Conservation (phyloP, 768 basidiomycete species). For the Filobasidium wieringae region DNA sequence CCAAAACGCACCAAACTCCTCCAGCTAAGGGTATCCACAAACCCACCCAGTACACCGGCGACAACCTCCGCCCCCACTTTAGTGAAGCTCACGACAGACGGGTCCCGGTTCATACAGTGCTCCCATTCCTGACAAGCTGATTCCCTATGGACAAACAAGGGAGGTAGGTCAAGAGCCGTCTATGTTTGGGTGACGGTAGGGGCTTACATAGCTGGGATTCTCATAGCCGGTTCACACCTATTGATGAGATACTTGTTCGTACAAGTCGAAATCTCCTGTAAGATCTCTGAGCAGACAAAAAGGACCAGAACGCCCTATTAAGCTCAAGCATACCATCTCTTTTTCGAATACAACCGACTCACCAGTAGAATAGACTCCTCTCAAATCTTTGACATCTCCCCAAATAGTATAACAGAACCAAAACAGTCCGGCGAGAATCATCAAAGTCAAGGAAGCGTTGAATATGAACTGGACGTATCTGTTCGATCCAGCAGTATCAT, state of each 20-base stretch:
- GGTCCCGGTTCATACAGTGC: constrained; percentile 88
- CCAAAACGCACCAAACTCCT: constrained; percentile 65
- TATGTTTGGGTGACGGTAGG: background rate
- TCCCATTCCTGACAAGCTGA: constrained; percentile 82
- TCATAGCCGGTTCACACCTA: constrained; percentile 55
- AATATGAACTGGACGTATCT: constrained; percentile 93
- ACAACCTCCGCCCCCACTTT: constrained; percentile 86
- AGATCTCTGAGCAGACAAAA: constrained; percentile 48
- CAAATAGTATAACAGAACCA: constrained; percentile 75
- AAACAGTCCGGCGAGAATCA: constrained; percentile 27
- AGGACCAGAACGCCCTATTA: background rate
- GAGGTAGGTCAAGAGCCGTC: background rate
- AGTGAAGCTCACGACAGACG: constrained; percentile 74
- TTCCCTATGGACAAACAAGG: constrained; percentile 36
- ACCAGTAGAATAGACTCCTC: constrained; percentile 83
- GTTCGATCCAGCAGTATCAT: no score
- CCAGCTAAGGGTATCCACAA: constrained; percentile 95
- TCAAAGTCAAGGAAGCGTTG: constrained; percentile 68
- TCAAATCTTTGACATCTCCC: constrained; percentile 73
- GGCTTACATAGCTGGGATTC: constrained; percentile 67
- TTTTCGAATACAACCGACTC: constrained; percentile 35
- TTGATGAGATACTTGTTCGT: constrained; percentile 68
- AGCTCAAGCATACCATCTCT: no score
- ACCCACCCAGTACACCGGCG: constrained; percentile 89
- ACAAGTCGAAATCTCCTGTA: constrained; percentile 85